Conservation (phyloP, 169 alveolate species). For the Toxoplasma gondii region DNA sequence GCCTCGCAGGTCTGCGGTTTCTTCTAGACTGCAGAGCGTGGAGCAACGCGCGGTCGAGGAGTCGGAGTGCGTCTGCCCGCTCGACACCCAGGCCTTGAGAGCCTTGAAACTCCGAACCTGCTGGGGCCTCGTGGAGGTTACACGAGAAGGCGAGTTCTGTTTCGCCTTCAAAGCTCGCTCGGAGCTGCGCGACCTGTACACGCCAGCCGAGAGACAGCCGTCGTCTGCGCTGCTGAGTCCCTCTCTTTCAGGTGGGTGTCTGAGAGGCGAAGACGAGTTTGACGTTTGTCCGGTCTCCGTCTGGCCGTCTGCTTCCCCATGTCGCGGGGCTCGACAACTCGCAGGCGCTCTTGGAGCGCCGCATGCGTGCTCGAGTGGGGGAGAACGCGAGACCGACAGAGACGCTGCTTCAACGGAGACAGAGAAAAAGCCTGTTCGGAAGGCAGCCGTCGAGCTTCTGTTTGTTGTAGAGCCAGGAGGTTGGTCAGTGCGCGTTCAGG, state of each 20-base stretch:
- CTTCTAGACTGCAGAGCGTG: no score
- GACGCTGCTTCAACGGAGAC: neutral
- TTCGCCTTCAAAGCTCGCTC: conserved; percentile 8
- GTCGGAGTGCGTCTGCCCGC: neutral
- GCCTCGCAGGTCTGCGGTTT: neutral
- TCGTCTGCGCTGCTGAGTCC: no score
- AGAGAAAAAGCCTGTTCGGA: neutral
- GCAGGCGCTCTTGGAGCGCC: no score
- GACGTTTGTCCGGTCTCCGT: no score
- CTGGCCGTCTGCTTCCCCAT: no score
- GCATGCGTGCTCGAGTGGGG: no score
- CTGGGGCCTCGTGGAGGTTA: conserved; percentile 13
- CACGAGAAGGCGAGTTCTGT: neutral
- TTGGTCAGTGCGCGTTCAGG: neutral
- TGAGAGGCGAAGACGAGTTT: no score
- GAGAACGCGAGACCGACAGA: no score
- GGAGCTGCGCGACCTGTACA: neutral
- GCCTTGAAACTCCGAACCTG: neutral
- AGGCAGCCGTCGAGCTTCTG: neutral
- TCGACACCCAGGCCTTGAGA: neutral
- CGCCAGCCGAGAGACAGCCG: neutral
- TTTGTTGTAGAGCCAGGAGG: neutral
- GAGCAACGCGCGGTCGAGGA: neutral
- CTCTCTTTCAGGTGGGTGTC: no score
- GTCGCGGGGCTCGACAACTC: no score